Evolutionary conservation across 2,329 filamentous ascomycete species (phyloP), one percentile per base, ranked within the genome.

Genomic region (Nigrospora osmanthi): DNA sequence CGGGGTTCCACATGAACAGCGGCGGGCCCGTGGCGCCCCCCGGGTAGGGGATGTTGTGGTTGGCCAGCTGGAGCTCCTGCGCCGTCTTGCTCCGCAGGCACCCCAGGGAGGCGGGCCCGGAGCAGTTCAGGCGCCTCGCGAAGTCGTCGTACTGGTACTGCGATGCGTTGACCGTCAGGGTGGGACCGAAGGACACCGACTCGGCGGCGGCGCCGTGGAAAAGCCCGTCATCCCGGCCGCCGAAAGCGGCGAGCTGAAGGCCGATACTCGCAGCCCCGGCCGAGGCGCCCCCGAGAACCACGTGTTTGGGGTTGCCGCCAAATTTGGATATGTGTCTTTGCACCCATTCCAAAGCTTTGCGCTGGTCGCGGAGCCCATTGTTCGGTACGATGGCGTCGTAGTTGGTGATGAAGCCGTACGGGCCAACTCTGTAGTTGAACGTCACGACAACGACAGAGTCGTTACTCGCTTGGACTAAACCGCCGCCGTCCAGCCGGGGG

Each of bases 351-450:
- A 89, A 60, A 0, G 78, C 81, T 55, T 83, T 82, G 43, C 81
- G 68, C 60, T 88, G 84, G 58, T 89, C 85, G 32, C 76, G 75
- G 1, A 89, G 66, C 2, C 86, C 86, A 52, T 81, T 81, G 59
- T 89, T 89, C 33, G 81, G 58, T 46, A 73, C 76, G 3, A 77
- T 74, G 52, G 51, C 55, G 52, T 83, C 74, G 14, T 74, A 65
- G 45, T 79, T 70, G 2, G 78, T 76, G 12, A 90, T 69, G 57
- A 89, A 90, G 0, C 87, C 86, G 52, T 81, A 89, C 0, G 78
- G 74, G 0, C 85, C 85, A 11, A 90, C 83, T 6, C 87, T 80
- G 58, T 90, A 89, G 63, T 89, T 89, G 63, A 87, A 75, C 11
- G 73, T 82, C 2, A 90, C 83, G 0, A 88, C 78, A 0, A 90